Evolutionary conservation across 805 yeast species (phyloP), one percentile per base, ranked within the genome.

Genomic region (Hanseniaspora valbyensis): DNA sequence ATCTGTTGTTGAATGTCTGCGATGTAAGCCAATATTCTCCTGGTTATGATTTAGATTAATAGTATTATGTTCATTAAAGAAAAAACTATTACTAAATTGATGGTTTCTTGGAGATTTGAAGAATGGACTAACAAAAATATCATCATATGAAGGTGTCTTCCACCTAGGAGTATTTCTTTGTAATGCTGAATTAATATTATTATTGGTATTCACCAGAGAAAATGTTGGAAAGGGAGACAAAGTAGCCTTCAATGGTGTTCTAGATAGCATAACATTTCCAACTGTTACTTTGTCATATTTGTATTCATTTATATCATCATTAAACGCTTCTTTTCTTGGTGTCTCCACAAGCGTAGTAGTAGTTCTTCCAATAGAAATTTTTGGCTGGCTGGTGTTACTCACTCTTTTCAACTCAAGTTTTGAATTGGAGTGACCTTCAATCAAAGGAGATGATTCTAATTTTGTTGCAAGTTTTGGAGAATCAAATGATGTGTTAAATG

Each of bases 131-230:
- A 38, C 40, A 40, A 50, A 44, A 18, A 50, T 40, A 26, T 50
- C 53, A 34, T 50, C 53, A 33, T 34, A 44, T 13, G 29, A 37
- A 9, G 53, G 53, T 10, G 53, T 50, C 29, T 50, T 50, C 53
- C 53, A 50, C 28, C 50, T 50, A 24, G 53, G 53, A 7, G 53
- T 50, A 16, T 39, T 32, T 34, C 19, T 48, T 13, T 44, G 50
- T 5, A 40, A 9, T 12, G 22, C 25, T 12, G 34, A 12, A 13
- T 24, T 46, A 7, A 38, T 18, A 26, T 37, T 34, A 18, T 37
- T 24, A 8, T 16, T n/a, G 13, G 28, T 44, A 10, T 44, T 44
- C 22, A 38, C 9, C 13, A n/a, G 21, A 3, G 29, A 37, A 30
- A 16, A 26, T 34, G 19, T 21, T 19, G 21, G 39, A 14, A 40